phyloP scores from a whole-genome alignment of 2,329 filamentous ascomycete species.

The Aspergillus sclerotialis region DNA sequence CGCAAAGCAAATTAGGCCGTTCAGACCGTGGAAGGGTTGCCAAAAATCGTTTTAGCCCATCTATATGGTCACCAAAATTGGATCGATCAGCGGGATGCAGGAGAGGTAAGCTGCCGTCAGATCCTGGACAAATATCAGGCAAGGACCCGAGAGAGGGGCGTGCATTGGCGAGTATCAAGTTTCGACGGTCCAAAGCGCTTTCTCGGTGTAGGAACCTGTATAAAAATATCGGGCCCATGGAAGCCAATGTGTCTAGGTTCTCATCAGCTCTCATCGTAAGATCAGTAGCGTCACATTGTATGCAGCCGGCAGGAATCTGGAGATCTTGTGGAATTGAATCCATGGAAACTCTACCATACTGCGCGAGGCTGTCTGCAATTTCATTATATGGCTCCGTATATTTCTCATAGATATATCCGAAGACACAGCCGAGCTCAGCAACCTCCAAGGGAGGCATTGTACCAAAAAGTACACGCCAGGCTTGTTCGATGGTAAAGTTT shows the following conservation, averaged over 20 bases:
- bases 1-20: constrained; percentile 9
- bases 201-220: constrained; percentile 7
- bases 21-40: constrained; percentile 3
- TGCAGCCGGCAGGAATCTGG: background rate
- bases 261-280: background rate
- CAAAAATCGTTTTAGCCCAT: constrained; percentile 1
- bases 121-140: constrained; percentile 1
- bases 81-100: constrained; percentile 11
- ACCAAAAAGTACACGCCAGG: constrained; percentile 11
- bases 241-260: constrained; percentile 1
- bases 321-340: constrained; percentile 4
- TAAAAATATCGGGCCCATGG: constrained; percentile 10
- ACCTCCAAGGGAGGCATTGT: constrained; percentile 15
- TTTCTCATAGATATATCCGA: constrained; percentile 4
- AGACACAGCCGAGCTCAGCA: constrained; percentile 14
- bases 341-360: constrained; percentile 1
- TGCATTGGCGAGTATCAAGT: constrained; percentile 8
- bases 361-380: constrained; percentile 3
- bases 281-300: constrained; percentile 1
- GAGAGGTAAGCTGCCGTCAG: constrained; percentile 2
- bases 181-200: constrained; percentile 2
- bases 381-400: constrained; percentile 1
- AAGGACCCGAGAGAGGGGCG: background rate
- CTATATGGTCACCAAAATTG: constrained; percentile 3
- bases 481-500: constrained; percentile 4